Base-by-base conservation (phyloP, 257 asterid genomes). In the Nicotiana noctiflora region DNA sequence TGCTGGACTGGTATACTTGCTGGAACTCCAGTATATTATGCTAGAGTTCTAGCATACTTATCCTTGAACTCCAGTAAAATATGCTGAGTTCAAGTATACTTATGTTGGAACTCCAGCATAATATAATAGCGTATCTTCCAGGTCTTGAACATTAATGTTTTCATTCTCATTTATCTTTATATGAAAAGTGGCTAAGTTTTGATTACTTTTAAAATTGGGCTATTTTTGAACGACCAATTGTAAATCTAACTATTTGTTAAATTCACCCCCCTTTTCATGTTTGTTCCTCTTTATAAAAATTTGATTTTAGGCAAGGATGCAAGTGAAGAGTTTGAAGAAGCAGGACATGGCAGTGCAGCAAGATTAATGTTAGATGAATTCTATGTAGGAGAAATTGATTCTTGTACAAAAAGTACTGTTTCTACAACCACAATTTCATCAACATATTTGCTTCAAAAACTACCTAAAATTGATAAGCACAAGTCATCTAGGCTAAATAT, bases 331-430 rank as follows among this genome's bases (percentile, higher is more conserved):
- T 93, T 93, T 61, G 98, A 93, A 87, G 91, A 88, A 17, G 94
- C 88, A 29, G 97, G 98, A 0, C 98, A 91, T 80, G 98, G 98
- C 0, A 93, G 98, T 66, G 90, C 94, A 2, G 97, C 98, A 23
- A 85, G 95, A 81, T 77, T 93, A 79, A 93, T 93, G 97, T 81
- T 93, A 64, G 98, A 93, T 25, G 98, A 93, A 70, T 93, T 87
- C 83, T 93, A 88, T 55, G 84, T 87, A 0, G 94, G 95, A 46
- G 98, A 93, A 85, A 79, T 88, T 5, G 91, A 90, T 82, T 82
- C 89, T 0, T 79, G 84, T 40, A 82, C 84, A 61, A 80, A 63
- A 32, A 82, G 51, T 17, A n/a, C 68, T 8, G 15, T 60, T 15
- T 32, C 77, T 3, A 44, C 63, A 18, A 4, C 27, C 17, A 17